Percentiles rank a stretch among this genome's conserved stretches.
phyloP scores from a whole-genome alignment of 345 rosid species.

The Pseudoturritis turrita region DNA sequence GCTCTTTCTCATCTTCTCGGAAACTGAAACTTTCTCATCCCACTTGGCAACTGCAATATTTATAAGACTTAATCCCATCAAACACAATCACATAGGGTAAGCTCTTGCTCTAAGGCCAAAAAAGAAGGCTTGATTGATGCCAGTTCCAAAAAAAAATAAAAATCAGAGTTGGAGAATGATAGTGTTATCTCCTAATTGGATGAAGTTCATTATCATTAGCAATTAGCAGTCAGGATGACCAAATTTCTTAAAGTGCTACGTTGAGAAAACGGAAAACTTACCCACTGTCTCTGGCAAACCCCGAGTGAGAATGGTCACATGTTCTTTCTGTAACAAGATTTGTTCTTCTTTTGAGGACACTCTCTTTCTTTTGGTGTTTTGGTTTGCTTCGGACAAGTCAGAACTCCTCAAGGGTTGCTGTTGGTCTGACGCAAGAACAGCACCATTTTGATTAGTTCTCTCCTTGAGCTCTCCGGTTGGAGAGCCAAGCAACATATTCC shows the following conservation, averaged over 20 bases:
- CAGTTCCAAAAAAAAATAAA: not conserved
- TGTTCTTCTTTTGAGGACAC: slow-evolving; percentile 18
- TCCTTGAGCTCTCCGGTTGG: slow-evolving; percentile 33
- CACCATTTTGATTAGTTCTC: slow-evolving; percentile 41
- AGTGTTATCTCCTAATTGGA: not conserved
- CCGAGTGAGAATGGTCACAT: slow-evolving; percentile 13
- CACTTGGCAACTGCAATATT: slow-evolving; percentile 63
- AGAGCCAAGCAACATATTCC: slow-evolving; percentile 19
- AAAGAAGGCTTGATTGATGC: not conserved
- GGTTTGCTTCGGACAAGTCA: slow-evolving; percentile 17
- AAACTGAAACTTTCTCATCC: slow-evolving; percentile 51
- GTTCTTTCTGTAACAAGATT: slow-evolving; percentile 6
- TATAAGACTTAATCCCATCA: slow-evolving; percentile 7
- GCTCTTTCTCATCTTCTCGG: slow-evolving; percentile 27
- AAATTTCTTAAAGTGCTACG: not conserved
- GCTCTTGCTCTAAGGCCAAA: not conserved
- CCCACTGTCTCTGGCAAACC: slow-evolving; percentile 36
- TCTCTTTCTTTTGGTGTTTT: slow-evolving; percentile 27
- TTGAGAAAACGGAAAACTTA: slow-evolving; percentile 2
- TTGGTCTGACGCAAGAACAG: slow-evolving; percentile 39
- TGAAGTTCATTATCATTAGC: not conserved
- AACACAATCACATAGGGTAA: not conserved
- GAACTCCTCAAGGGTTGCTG: slow-evolving; percentile 3
- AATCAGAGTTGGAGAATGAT: not conserved
- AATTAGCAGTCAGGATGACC: not conserved